Conservation (phyloP, 257 asterid genomes). For the Plectranthus barbatus region DNA sequence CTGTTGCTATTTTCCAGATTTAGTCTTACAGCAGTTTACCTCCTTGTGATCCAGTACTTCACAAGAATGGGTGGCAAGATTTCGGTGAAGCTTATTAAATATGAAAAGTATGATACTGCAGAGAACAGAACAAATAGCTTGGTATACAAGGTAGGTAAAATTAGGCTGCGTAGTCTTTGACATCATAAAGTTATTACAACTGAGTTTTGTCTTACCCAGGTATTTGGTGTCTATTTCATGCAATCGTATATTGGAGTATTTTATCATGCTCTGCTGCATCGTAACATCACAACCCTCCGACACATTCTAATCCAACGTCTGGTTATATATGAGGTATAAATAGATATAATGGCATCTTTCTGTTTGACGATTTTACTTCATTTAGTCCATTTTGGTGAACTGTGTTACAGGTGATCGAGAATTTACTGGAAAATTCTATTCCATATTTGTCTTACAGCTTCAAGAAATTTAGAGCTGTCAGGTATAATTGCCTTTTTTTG, state of each 20-base stretch:
- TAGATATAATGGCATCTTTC: neutral
- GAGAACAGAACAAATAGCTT: slow-evolving; percentile 82
- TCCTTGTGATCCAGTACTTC: slow-evolving; percentile 79
- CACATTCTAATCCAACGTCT: slow-evolving; percentile 81
- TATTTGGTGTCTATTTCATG: slow-evolving; percentile 94
- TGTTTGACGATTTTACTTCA: neutral
- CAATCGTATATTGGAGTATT: slow-evolving; percentile 90
- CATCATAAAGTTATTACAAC: neutral
- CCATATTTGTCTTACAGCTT: slow-evolving; percentile 83
- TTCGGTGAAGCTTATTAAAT: slow-evolving; percentile 73
- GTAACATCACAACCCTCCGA: slow-evolving; percentile 83
- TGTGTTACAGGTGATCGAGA: slow-evolving; percentile 62
- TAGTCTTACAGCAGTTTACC: slow-evolving; percentile 66
- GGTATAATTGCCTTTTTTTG: slow-evolving; percentile 32
- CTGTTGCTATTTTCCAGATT: slow-evolving; percentile 43
- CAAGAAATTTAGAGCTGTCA: slow-evolving; percentile 61
- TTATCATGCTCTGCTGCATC: slow-evolving; percentile 88
- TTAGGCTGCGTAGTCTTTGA: neutral
- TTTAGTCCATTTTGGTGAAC: neutral
- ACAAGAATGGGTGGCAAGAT: slow-evolving; percentile 77
- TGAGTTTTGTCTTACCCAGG: slow-evolving; percentile 36
- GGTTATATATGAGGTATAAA: slow-evolving; percentile 69
- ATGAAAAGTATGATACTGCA: slow-evolving; percentile 48
- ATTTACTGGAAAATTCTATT: slow-evolving; percentile 76
- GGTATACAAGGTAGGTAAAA: slow-evolving; percentile 72